A percentile compares a stretch with the other conserved stretches of the same genome.
These are phyloP conservation scores for Trichomonas gallinae DNA, from an alignment of 208 protist species.

Conservation along the genomic window DNA sequence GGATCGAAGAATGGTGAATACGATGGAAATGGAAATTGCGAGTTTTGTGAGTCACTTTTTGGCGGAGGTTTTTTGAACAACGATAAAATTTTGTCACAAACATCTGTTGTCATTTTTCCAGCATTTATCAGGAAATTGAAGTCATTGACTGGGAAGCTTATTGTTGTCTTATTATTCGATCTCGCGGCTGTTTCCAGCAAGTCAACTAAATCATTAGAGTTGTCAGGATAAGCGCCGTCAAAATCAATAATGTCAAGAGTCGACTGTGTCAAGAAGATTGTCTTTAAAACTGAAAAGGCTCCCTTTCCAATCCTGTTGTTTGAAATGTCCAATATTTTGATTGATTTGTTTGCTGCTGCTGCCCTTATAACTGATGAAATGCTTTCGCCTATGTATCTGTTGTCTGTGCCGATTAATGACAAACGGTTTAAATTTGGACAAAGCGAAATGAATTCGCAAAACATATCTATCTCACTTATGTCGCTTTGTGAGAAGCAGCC, in stretches of 20 bases:
- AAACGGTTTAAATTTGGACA: not conserved
- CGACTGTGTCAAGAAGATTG: not conserved
- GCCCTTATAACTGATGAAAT: not conserved
- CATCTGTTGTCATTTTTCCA: not conserved
- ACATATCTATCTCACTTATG: not conserved
- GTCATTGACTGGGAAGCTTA: not conserved
- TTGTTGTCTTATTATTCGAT: not conserved
- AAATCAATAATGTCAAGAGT: not conserved
- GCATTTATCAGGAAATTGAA: not conserved
- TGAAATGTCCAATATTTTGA: not conserved
- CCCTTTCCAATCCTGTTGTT: not conserved
- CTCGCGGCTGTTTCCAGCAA: not conserved
- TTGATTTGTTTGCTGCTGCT: not conserved
- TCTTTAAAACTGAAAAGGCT: not conserved
- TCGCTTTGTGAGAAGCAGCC: not conserved
- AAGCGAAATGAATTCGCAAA: not conserved
- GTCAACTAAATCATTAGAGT: not conserved
- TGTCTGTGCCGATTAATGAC: not conserved
- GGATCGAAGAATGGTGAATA: not conserved
- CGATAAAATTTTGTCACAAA: not conserved
- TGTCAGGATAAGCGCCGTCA: not conserved
- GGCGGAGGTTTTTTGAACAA: not conserved
- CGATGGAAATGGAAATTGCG: not conserved
- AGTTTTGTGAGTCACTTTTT: not conserved
- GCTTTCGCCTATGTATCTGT: not conserved